These are phyloP conservation scores for Euphorbia schlechtendalii DNA, from an alignment of 441 rosid genomes.

Conservation along the genomic window DNA sequence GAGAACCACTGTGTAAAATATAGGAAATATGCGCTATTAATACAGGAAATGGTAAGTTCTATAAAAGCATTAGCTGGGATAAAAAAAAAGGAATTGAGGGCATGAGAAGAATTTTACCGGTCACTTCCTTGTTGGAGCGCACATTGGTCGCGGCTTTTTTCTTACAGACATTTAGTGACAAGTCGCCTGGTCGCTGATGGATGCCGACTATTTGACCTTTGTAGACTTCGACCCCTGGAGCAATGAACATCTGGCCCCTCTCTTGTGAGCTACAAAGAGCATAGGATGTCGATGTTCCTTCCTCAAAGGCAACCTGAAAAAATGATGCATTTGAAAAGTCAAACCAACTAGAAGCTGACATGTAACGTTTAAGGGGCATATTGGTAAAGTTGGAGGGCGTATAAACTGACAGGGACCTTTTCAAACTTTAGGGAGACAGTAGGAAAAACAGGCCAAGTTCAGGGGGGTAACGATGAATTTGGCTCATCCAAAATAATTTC, in stretches of 20 bases:
- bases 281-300: slow-evolving; percentile 75
- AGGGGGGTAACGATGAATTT: neutral
- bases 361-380: too few relatives aligned
- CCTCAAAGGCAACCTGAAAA: slow-evolving; percentile 87
- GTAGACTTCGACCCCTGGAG: slow-evolving; percentile 73
- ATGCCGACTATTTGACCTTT: slow-evolving; percentile 93
- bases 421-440: too few relatives aligned
- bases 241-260: slow-evolving; percentile 90
- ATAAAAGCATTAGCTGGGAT: too few relatives aligned
- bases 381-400: too few relatives aligned
- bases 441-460: too few relatives aligned
- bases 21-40: slow-evolving; percentile 4
- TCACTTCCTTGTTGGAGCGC: slow-evolving; percentile 82
- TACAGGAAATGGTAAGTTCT: neutral
- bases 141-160: slow-evolving; percentile 94
- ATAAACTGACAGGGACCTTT: too few relatives aligned
- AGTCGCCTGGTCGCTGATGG: slow-evolving; percentile 90
- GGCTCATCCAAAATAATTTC: neutral
- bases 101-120: slow-evolving; percentile 41
- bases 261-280: slow-evolving; percentile 84
- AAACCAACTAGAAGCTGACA: too few relatives aligned
- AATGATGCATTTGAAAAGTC: too few relatives aligned
- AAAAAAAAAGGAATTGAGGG: neutral
- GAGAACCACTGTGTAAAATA: slow-evolving; percentile 62
- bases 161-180: slow-evolving; percentile 85